Evolutionary conservation across 306 rosid species (phyloP), one percentile per base, ranked within the genome.

Genomic region (Cercis canadensis): DNA sequence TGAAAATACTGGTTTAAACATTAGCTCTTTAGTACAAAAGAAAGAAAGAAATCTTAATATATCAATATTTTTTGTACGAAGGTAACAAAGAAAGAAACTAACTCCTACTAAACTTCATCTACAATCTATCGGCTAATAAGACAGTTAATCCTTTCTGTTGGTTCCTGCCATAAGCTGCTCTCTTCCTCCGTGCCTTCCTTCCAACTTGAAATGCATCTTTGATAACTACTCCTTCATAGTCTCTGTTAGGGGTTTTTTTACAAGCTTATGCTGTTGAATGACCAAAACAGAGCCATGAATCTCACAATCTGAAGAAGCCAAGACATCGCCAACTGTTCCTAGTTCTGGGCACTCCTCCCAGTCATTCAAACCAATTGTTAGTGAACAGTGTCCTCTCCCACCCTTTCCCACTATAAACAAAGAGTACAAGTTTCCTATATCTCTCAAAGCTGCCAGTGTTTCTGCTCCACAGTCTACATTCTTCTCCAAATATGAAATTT

Each of bases 341-440:
- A 94, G 89, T 76, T 94, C 97, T 8, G 98, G 96, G 55, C 95
- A 94, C 62, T 94, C 98, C 17, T 94, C 98, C 98, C 98, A 90
- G 0, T 94, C 98, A 60, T 96, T 90, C 88, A 94, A 78, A 3
- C 96, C 94, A 4, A 88, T 86, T 18, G 98, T 94, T 41, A 94
- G 56, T 7, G 94, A 84, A 32, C 90, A 87, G 59, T 90, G 82
- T 0, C 95, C 92, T 70, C 98, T 72, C 18, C 92, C 96, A 17
- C 98, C 97, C 15, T 82, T 89, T 57, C 98, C 97, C 4, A 94
- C 97, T 49, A 94, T 71, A 57, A 89, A 94, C 80, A 90, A 65
- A 2, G 97, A 84, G 59, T 90, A 94, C 90, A 87, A 56, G 39
- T 89, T 97, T 5, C 92, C 96, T 2, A 90, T 84, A 65, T 86